Base-by-base conservation (phyloP, 2,329 filamentous ascomycete species). In the Fusarium torreyae region DNA sequence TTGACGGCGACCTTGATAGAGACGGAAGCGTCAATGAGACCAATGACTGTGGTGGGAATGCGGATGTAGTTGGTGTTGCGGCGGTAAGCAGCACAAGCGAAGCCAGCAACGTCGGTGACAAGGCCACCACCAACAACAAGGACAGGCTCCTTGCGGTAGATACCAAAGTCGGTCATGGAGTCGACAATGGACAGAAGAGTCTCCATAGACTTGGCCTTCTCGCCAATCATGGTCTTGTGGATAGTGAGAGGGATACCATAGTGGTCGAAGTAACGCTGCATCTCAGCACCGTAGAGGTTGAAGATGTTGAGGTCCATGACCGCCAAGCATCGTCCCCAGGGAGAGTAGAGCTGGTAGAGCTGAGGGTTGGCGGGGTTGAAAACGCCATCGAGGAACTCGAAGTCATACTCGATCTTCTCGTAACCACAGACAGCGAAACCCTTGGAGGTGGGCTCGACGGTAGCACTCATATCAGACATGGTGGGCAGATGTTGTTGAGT, bases 1-100 rank as follows among this genome's bases (percentile, higher is more conserved):
- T 93, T 93, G 73, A 93, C 90, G 14, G 89, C 91, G n/a, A 93
- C 91, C 76, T 93, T 92, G 83, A 93, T 93, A 36, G 88, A 91
- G 51, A 93, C 91, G 18, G 89, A 91, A 5, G 91, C 91, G 74
- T 93, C 91, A 63, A 93, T 93, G 48, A 93, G 83, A 11, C 91
- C 91, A 74, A 93, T 92, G 67, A 93, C 88, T 1, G 91, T 93
- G 0, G 91, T 93, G 2, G 91, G 91, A 10, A 93, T 86, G 48
- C 91, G 89, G 75, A 93, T 92, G 81, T 86, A 93, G 80, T 92
- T 92, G 43, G 91, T 92, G 79, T 88, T 92, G 71, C 91, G 84
- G 65, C 90, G 87, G 80, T 93, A 93, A 9, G 89, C 85, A 26
- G 91, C 90, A 76, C 91, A 93, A 7, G 91, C 90, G 72, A 91